These are phyloP conservation scores for Globisporangium megalacanthum DNA, from an alignment of 352 stramenopile genomes.

Conservation along the genomic window DNA sequence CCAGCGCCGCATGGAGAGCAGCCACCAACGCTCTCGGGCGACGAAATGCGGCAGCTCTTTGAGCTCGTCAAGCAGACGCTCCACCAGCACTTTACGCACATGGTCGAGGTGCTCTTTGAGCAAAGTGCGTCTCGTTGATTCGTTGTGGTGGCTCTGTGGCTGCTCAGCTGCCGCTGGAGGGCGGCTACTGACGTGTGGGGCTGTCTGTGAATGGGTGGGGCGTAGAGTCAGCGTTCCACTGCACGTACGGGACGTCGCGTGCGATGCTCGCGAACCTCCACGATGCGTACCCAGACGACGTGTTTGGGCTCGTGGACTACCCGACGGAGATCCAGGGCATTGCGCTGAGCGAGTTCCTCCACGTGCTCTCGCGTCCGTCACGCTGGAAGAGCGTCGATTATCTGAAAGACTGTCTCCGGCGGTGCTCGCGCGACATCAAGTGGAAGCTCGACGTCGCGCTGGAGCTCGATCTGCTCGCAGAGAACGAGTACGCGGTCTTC, in stretches of 20 bases:
- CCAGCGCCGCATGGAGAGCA: background rate
- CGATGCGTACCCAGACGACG: slow-evolving; percentile 40
- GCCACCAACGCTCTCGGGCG: background rate
- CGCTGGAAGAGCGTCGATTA: slow-evolving; percentile 81
- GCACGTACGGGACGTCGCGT: slow-evolving; percentile 52
- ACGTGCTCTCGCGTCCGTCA: slow-evolving; percentile 45
- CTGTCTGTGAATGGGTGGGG: background rate
- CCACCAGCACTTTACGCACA: slow-evolving; percentile 47
- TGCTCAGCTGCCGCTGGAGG: too few relatives aligned
- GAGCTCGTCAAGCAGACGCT: slow-evolving; percentile 43
- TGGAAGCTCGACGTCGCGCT: slow-evolving; percentile 71
- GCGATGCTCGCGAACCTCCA: slow-evolving; percentile 45
- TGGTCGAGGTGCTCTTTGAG: slow-evolving; percentile 64
- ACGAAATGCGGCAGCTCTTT: slow-evolving; percentile 34
- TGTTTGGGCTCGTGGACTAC: slow-evolving; percentile 75
- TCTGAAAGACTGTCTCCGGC: slow-evolving; percentile 68
- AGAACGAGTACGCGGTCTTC: slow-evolving; percentile 50
- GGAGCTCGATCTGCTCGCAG: slow-evolving; percentile 67
- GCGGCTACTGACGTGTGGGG: background rate
- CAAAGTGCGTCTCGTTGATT: slow-evolving; percentile 33
- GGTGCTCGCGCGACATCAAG: slow-evolving; percentile 69
- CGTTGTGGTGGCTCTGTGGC: too few relatives aligned
- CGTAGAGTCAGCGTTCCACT: slow-evolving; percentile 59
- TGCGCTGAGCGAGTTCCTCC: slow-evolving; percentile 56
- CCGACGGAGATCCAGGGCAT: slow-evolving; percentile 54